Conservation (phyloP, 2,329 filamentous ascomycete genomes). For the Aureobasidium leucospermi region DNA sequence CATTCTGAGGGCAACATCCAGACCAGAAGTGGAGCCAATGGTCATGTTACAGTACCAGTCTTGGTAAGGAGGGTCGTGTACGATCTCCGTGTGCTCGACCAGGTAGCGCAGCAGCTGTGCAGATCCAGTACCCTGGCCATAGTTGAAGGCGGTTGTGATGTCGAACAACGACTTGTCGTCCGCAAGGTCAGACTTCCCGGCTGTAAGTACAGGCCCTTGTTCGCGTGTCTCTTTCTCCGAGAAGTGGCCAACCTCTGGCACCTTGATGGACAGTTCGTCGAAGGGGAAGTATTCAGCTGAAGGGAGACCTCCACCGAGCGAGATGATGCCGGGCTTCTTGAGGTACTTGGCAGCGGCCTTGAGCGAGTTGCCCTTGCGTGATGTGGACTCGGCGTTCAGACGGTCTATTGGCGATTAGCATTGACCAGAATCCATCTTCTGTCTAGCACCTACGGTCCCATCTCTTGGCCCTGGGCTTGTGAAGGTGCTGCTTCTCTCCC, state of each 20-base stretch:
- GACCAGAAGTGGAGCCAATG: conserved; percentile 75
- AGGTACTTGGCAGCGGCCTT: conserved; percentile 77
- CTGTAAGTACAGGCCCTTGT: conserved; percentile 53
- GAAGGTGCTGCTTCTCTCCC: conserved; percentile 48
- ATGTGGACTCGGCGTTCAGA: conserved; percentile 48
- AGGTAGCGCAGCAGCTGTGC: conserved; percentile 84
- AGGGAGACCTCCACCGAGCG: conserved; percentile 84
- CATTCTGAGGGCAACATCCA: conserved; percentile 79
- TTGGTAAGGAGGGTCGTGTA: conserved; percentile 76
- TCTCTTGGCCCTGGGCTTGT: conserved; percentile 69
- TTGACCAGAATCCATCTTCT: neutral
- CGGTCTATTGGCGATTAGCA: conserved; percentile 27
- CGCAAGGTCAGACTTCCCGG: conserved; percentile 77
- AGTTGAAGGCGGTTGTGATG: conserved; percentile 84
- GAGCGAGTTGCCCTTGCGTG: conserved; percentile 50
- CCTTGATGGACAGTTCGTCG: conserved; percentile 65
- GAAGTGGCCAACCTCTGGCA: conserved; percentile 63
- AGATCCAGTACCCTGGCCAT: conserved; percentile 78
- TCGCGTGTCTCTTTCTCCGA: conserved; percentile 59
- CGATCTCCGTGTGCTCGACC: conserved; percentile 90
- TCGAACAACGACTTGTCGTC: conserved; percentile 60
- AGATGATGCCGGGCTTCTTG: conserved; percentile 76
- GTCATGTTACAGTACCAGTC: conserved; percentile 85
- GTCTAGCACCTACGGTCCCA: conserved; percentile 66
- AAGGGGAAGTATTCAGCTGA: conserved; percentile 91